phyloP scores from a whole-genome alignment of 2,329 filamentous ascomycete genomes.

The Thielaviopsis populi region DNA sequence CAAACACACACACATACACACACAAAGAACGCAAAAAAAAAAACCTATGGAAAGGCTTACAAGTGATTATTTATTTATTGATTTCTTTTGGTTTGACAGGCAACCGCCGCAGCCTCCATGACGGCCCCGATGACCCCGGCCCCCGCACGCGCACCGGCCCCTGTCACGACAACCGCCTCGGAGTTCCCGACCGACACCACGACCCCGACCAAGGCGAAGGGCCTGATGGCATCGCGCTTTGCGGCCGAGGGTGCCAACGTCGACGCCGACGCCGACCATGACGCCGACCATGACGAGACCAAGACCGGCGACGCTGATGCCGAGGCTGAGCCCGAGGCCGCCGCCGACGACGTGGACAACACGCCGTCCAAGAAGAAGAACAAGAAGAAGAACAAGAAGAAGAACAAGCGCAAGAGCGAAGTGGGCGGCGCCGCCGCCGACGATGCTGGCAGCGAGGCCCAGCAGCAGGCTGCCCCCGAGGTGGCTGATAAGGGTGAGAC shows the following conservation, averaged over 20 bases:
- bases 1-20: background rate
- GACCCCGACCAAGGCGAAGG: conserved; percentile 30
- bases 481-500: conserved; percentile 11
- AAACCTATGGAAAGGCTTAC: conserved; percentile 16
- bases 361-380: conserved; percentile 14
- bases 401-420: conserved; percentile 15
- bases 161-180: background rate
- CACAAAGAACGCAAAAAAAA: background rate
- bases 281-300: conserved; percentile 23
- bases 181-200: conserved; percentile 1
- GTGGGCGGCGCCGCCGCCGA: conserved; percentile 21
- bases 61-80: conserved; percentile 12
- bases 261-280: too few relatives aligned
- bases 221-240: conserved; percentile 40
- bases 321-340: background rate
- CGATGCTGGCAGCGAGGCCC: conserved; percentile 16
- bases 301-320: conserved; percentile 24
- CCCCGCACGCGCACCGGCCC: background rate
- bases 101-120: conserved; percentile 13
- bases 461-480: conserved; percentile 12
- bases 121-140: conserved; percentile 4
- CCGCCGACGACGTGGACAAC: background rate
- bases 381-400: conserved; percentile 14
- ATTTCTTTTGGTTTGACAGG: conserved; percentile 15
- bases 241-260: background rate